phyloP scores from a whole-genome alignment of 208 protist species.

The Crithidia acanthocephali region DNA sequence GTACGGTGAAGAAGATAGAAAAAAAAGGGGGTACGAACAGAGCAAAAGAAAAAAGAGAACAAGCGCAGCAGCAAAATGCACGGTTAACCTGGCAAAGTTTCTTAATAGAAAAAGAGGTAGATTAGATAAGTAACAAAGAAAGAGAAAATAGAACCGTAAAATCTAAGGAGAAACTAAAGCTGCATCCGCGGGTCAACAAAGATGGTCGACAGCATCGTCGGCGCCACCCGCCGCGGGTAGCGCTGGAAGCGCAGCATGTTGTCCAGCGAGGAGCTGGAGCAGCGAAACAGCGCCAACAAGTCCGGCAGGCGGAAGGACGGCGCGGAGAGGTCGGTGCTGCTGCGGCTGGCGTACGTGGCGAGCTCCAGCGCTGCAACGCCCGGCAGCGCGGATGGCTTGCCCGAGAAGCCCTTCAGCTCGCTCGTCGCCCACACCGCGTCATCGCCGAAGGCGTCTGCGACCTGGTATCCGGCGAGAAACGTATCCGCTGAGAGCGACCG shows the following conservation, averaged over 20 bases:
- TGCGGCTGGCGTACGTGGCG: constrained; percentile 19
- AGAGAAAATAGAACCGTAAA: constrained; percentile 1
- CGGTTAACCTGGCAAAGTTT: not conserved
- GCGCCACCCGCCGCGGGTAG: constrained; percentile 11
- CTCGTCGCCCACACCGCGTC: constrained; percentile 20
- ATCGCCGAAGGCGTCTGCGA: constrained; percentile 55
- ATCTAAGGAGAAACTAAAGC: constrained; percentile 8
- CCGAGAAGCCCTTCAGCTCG: constrained; percentile 10
- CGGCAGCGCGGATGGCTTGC: constrained; percentile 7
- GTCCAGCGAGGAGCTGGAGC: constrained; percentile 40
- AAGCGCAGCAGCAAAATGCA: constrained; percentile 2
- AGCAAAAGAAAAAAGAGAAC: not conserved
- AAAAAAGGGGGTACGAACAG: no score
- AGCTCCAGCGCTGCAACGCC: constrained; percentile 8
- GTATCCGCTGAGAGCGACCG: constrained; percentile 42
- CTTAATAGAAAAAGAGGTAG: no score
- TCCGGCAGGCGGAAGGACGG: constrained; percentile 52
- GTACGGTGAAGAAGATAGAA: no score
- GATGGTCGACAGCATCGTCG: constrained; percentile 31
- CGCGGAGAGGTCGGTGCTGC: constrained; percentile 40
- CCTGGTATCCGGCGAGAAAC: constrained; percentile 53
- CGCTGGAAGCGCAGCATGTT: constrained; percentile 36
- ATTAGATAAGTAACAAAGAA: constrained; percentile 4
- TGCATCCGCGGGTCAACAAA: constrained; percentile 27
- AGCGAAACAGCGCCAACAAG: constrained; percentile 46